Conservation (phyloP, 257 asterid genomes). For the Ajuga chamaepitys region DNA sequence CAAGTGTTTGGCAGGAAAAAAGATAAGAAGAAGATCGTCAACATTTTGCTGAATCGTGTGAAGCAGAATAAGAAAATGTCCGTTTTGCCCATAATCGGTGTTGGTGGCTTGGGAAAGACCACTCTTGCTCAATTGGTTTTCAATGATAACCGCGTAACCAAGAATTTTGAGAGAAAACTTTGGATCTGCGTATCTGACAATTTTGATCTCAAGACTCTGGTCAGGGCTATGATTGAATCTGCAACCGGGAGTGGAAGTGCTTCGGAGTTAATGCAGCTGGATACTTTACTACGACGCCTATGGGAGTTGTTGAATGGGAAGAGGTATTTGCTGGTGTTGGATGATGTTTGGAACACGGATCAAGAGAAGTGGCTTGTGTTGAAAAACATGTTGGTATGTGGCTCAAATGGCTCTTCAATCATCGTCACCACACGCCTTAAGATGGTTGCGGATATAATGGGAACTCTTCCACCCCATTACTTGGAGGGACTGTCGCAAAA, state of each 20-base stretch:
- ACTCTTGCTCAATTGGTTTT: constrained; percentile 15
- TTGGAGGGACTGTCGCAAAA: constrained; percentile 9
- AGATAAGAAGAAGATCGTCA: constrained; percentile 20
- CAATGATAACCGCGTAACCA: constrained; percentile 2
- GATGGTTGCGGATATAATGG: constrained; percentile 4
- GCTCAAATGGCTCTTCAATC: constrained; percentile 13
- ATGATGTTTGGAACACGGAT: constrained; percentile 26
- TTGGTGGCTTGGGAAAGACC: constrained; percentile 6
- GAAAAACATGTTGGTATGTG: constrained; percentile 6
- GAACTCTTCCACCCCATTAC: constrained; percentile 13
- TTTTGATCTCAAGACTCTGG: constrained; percentile 17
- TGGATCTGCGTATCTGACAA: constrained; percentile 32
- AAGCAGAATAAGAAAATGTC: not conserved
- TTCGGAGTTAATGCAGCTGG: too few species aligned
- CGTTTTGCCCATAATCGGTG: not conserved
- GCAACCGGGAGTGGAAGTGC: not conserved
- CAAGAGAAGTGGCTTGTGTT: constrained; percentile 16
- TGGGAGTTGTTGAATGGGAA: constrained; percentile 11
- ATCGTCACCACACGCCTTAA: not conserved
- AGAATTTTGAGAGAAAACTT: constrained; percentile 6
- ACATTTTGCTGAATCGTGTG: constrained; percentile 10
- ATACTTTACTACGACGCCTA: constrained; percentile 2
- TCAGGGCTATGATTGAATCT: not conserved
- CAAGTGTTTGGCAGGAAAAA: constrained; percentile 13
- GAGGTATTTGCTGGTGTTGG: constrained; percentile 17